Evolutionary conservation across 2,329 filamentous ascomycete genomes (phyloP).

Genomic region (Fusarium sp.): DNA sequence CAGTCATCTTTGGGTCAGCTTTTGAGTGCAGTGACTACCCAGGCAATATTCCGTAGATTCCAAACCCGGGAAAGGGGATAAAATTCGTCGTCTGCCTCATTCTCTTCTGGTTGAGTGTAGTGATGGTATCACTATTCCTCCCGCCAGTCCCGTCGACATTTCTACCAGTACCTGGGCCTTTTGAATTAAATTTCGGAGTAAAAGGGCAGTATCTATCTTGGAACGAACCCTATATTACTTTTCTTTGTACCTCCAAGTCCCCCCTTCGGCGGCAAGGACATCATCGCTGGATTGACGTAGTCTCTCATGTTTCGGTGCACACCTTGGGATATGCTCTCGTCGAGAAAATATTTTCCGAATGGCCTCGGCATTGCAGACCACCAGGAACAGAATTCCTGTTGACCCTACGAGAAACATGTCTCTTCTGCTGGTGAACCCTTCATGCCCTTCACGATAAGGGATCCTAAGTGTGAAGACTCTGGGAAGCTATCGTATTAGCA

Average conservation of each 20-base stretch:
- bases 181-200: constrained; percentile 67
- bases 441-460: constrained; percentile 63
- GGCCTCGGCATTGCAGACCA: constrained; percentile 69
- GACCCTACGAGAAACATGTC: constrained; percentile 73
- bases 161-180: constrained; percentile 70
- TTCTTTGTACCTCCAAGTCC: constrained; percentile 75
- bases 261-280: constrained; percentile 74
- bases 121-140: constrained; percentile 53
- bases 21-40: constrained; percentile 61
- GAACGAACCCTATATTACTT: constrained; percentile 75
- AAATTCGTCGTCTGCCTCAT: constrained; percentile 68
- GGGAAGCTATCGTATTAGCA: constrained; percentile 10
- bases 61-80: constrained; percentile 75
- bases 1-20: constrained; percentile 54
- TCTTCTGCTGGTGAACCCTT: constrained; percentile 65
- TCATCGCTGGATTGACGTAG: constrained; percentile 70
- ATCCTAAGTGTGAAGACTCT: constrained; percentile 68
- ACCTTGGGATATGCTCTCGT: constrained; percentile 72
- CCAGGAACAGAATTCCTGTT: constrained; percentile 61
- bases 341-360: constrained; percentile 71
- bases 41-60: constrained; percentile 67
- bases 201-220: constrained; percentile 77
- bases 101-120: constrained; percentile 67
- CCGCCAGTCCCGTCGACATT: constrained; percentile 59
- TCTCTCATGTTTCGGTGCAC: constrained; percentile 46